Evolutionary conservation across 306 rosid genomes (phyloP).

Genomic region (Fragaria nilgerrensis): DNA sequence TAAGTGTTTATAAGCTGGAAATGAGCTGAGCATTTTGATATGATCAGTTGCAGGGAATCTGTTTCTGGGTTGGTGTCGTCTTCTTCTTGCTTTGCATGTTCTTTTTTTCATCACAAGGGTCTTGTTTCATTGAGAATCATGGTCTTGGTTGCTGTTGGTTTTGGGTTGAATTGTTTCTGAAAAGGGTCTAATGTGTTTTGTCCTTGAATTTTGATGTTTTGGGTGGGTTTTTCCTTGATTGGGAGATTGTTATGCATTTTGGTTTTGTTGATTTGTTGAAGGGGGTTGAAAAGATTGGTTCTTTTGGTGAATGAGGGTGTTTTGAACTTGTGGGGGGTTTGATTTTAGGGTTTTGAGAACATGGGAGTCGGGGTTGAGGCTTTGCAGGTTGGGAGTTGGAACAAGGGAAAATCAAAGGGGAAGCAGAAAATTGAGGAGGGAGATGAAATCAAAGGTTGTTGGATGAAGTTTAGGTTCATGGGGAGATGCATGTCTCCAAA

Average conservation of each 20-base stretch:
- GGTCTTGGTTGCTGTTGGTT: conserved; percentile 7
- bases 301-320: conserved; percentile 20
- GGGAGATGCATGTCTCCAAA: conserved; percentile 42
- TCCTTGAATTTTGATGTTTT: conserved; percentile 21
- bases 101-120: conserved; percentile 13
- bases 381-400: conserved; percentile 17
- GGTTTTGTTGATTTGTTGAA: conserved; percentile 7
- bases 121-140: not conserved
- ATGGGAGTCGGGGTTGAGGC: conserved; percentile 37
- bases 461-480: conserved; percentile 37
- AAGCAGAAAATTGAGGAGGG: conserved; percentile 29
- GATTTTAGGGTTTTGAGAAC: conserved; percentile 21
- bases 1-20: conserved; percentile 14
- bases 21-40: conserved; percentile 2
- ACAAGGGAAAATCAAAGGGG: conserved; percentile 27
- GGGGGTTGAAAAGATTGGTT: conserved; percentile 9
- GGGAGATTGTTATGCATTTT: conserved; percentile 6
- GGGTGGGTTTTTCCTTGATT: not conserved
- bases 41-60: not conserved
- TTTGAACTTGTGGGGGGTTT: conserved; percentile 3
- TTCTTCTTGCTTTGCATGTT: conserved; percentile 34
- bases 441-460: conserved; percentile 29
- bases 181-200: conserved; percentile 1
- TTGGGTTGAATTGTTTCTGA: conserved; percentile 22
- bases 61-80: conserved; percentile 1